Evolutionary conservation across 2,329 filamentous ascomycete genomes (phyloP).

Genomic region (Diplodia seriata): DNA sequence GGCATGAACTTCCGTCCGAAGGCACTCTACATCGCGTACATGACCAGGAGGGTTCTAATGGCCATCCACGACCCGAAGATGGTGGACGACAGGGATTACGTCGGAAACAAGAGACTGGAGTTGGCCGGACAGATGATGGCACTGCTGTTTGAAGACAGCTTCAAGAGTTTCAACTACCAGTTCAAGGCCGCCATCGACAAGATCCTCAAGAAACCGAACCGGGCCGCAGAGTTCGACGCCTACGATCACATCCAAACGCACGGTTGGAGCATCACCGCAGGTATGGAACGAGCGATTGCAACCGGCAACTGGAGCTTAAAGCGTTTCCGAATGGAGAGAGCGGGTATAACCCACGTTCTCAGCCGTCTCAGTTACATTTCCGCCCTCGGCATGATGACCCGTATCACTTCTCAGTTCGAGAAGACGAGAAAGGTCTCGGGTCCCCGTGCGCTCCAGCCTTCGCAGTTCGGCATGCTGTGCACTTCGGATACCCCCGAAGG

Average conservation of each 20-base stretch:
- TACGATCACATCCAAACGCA: conserved; percentile 83
- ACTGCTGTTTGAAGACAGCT: conserved; percentile 93
- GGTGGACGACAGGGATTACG: conserved; percentile 96
- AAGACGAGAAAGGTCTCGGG: conserved; percentile 97
- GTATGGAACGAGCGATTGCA: conserved; percentile 94
- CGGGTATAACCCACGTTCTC: conserved; percentile 94
- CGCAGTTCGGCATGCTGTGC: conserved; percentile 98
- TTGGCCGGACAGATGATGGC: conserved; percentile 93
- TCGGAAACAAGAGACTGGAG: conserved; percentile 96
- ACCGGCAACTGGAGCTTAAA: conserved; percentile 98
- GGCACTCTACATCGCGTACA: conserved; percentile 93
- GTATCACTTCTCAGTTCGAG: conserved; percentile 97
- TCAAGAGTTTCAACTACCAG: conserved; percentile 91
- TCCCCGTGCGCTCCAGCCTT: conserved; percentile 92
- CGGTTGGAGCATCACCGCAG: conserved; percentile 85
- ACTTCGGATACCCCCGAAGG: conserved; percentile 97
- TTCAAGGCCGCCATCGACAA: conserved; percentile 96
- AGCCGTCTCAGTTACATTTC: conserved; percentile 96
- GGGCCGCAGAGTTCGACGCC: conserved; percentile 87
- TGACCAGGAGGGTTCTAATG: conserved; percentile 96
- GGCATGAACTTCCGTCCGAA: conserved; percentile 97
- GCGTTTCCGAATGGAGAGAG: conserved; percentile 98
- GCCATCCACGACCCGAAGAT: conserved; percentile 86
- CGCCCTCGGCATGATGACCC: conserved; percentile 98
- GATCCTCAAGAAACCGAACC: conserved; percentile 89